phyloP scores from a whole-genome alignment of 805 yeast genomes.

The Teunomyces aglyptinius region DNA sequence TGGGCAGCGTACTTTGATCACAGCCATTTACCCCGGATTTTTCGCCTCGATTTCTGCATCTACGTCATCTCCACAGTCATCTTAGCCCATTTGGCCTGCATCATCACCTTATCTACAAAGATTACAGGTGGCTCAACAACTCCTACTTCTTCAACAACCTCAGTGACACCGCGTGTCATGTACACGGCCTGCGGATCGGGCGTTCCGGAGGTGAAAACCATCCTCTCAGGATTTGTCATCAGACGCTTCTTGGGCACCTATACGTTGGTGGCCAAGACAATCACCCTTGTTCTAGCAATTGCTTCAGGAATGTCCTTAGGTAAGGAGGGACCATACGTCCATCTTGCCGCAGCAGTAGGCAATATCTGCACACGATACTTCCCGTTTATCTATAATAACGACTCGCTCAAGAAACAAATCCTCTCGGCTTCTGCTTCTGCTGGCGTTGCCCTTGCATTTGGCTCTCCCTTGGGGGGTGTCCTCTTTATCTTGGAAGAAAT shows the following conservation, averaged over 20 bases:
- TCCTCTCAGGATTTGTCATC: constrained; percentile 57
- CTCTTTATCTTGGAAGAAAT: constrained; percentile 57
- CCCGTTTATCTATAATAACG: constrained; percentile 45
- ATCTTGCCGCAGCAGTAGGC: constrained; percentile 58
- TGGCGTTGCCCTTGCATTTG: constrained; percentile 61
- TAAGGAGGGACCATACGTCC: constrained; percentile 64
- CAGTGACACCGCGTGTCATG: constrained; percentile 21
- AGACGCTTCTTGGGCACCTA: constrained; percentile 51
- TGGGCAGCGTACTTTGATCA: constrained; percentile 39
- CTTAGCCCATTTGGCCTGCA: constrained; percentile 45
- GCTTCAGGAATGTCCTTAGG: constrained; percentile 59
- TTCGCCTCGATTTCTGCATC: constrained; percentile 32
- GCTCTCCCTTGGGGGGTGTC: constrained; percentile 60
- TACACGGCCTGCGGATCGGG: constrained; percentile 60
- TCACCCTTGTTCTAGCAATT: constrained; percentile 50
- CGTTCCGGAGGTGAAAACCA: constrained; percentile 61
- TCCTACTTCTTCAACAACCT: not conserved
- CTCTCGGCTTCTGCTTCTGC: constrained; percentile 57
- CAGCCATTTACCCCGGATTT: constrained; percentile 4
- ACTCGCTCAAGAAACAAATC: constrained; percentile 50
- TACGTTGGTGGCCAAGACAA: constrained; percentile 48
- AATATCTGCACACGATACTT: constrained; percentile 50
- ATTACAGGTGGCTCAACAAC: constrained; percentile 18
- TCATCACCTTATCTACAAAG: constrained; percentile 47
- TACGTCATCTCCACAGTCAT: constrained; percentile 37